Evolutionary conservation across 1,139 yeast genomes (phyloP).

Genomic region (Meyerozyma elateridarum): DNA sequence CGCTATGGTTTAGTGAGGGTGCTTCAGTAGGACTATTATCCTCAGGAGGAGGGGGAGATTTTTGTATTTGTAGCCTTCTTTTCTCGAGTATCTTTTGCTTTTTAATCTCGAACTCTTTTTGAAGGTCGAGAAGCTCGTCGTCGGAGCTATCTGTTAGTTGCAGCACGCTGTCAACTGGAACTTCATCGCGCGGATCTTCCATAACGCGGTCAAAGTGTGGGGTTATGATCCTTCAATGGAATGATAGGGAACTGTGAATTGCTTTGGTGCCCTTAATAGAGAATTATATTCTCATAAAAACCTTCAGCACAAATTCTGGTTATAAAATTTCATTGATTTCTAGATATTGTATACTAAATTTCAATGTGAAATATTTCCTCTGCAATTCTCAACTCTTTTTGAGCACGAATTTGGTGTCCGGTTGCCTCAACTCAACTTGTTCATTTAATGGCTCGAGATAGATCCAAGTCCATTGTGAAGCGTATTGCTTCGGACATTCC

Average conservation of each 20-base stretch:
- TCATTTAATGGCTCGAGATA: conserved; percentile 33
- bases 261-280: too few relatives aligned
- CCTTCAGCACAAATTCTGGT: too few relatives aligned
- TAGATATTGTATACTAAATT: too few relatives aligned
- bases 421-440: too few relatives aligned
- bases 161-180: conserved; percentile 11
- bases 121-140: conserved; percentile 20
- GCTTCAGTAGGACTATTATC: conserved; percentile 5
- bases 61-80: conserved; percentile 11
- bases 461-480: conserved; percentile 52
- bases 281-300: too few relatives aligned
- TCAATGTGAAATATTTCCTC: too few relatives aligned
- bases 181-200: conserved; percentile 19
- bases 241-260: too few relatives aligned
- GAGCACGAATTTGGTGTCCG: too few relatives aligned
- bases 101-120: conserved; percentile 19
- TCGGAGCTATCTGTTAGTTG: conserved; percentile 21
- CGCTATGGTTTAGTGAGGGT: conserved; percentile 12
- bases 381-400: too few relatives aligned
- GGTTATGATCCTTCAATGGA: too few relatives aligned
- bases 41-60: too few relatives aligned
- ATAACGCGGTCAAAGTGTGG: conserved; percentile 10
- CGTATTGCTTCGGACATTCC: conserved; percentile 39
- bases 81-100: conserved; percentile 15
- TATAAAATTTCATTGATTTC: too few relatives aligned